Evolutionary conservation across 257 asterid genomes (phyloP).

Genomic region (Penstemon barbatus): DNA sequence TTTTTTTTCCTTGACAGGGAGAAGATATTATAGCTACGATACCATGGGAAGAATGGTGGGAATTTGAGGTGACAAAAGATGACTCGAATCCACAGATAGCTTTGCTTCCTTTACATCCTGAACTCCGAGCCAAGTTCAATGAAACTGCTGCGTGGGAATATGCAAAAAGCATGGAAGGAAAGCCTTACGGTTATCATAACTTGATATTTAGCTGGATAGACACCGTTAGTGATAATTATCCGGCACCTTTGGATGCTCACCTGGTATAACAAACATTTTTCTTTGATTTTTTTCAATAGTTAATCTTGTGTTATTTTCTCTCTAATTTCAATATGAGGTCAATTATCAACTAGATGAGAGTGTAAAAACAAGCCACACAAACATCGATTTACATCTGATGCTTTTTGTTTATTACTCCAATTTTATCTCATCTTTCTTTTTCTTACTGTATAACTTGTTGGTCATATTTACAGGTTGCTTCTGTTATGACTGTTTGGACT

Average conservation of each 20-base stretch:
- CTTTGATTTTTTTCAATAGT: neutral
- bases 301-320: neutral
- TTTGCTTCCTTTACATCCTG: slow-evolving; percentile 77
- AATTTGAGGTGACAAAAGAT: slow-evolving; percentile 73
- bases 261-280: slow-evolving; percentile 42
- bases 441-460: slow-evolving; percentile 24
- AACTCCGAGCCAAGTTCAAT: slow-evolving; percentile 75
- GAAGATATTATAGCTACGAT: slow-evolving; percentile 74
- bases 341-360: no score
- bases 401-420: neutral
- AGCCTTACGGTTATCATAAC: slow-evolving; percentile 75
- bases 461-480: slow-evolving; percentile 63
- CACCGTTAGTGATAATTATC: slow-evolving; percentile 62
- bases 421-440: neutral
- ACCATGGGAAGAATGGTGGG: slow-evolving; percentile 98
- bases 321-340: no score
- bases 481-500: slow-evolving; percentile 85
- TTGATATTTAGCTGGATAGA: slow-evolving; percentile 81
- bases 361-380: no score
- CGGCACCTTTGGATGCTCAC: slow-evolving; percentile 73
- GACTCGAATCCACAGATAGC: slow-evolving; percentile 85
- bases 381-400: no score
- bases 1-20: slow-evolving; percentile 43
- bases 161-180: slow-evolving; percentile 76
- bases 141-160: slow-evolving; percentile 92